phyloP scores from a whole-genome alignment of 1,284 basidiomycete species.

The Leccinum angustisporum region DNA sequence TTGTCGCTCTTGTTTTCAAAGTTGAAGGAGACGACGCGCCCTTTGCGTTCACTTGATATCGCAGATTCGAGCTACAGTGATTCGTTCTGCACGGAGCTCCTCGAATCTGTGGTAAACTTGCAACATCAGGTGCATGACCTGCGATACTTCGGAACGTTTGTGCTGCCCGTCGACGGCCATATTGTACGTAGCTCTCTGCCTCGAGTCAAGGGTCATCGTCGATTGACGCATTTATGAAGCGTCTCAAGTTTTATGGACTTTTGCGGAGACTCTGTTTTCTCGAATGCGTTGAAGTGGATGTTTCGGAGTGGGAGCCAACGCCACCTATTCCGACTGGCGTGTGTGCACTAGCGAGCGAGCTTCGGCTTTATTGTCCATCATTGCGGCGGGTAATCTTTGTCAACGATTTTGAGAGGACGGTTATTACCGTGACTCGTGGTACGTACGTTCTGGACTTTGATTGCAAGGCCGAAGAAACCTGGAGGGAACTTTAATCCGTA shows the following conservation, averaged over 20 bases:
- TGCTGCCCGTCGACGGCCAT: conserved; percentile 36
- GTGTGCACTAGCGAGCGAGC: conserved; percentile 55
- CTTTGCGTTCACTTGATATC: conserved; percentile 54
- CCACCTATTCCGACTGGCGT: conserved; percentile 51
- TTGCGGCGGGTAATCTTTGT: conserved; percentile 56
- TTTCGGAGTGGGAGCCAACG: conserved; percentile 61
- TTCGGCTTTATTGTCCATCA: conserved; percentile 56
- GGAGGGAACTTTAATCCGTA: conserved; percentile 48
- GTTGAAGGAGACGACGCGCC: conserved; percentile 42
- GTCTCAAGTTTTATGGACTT: conserved; percentile 58
- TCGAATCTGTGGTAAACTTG: conserved; percentile 40
- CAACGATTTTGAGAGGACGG: conserved; percentile 56
- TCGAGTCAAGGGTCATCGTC: conserved; percentile 33
- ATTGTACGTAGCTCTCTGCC: conserved; percentile 47
- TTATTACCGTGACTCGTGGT: conserved; percentile 45
- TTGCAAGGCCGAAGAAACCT: conserved; percentile 44
- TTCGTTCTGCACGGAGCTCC: conserved; percentile 51
- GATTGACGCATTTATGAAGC: conserved; percentile 37
- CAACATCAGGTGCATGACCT: conserved; percentile 41
- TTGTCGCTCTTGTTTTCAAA: conserved; percentile 46
- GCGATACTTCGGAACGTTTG: conserved; percentile 61
- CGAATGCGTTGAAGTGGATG: conserved; percentile 57
- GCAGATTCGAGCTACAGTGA: conserved; percentile 58
- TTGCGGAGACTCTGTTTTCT: conserved; percentile 52
- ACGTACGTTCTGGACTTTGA: conserved; percentile 44